These are phyloP conservation scores for Triticum turgidum DNA, from an alignment of 176 grass and related monocot genomes.

Conservation along the genomic window DNA sequence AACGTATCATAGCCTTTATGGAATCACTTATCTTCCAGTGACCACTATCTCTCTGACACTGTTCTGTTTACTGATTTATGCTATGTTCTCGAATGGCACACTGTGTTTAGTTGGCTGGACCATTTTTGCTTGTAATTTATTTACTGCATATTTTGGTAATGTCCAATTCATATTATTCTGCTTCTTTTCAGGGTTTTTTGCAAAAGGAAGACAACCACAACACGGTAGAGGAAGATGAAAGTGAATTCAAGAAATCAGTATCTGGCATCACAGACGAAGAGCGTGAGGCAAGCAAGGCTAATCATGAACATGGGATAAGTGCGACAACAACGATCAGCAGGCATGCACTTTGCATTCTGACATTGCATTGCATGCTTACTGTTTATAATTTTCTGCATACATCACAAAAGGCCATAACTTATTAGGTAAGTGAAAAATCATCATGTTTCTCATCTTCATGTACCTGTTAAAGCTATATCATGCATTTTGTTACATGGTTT, in stretches of 20 bases:
- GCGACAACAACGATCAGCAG: constrained; percentile 29
- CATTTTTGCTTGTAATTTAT: constrained; percentile 1
- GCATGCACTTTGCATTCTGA: constrained; percentile 54
- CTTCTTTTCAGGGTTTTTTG: constrained; percentile 15
- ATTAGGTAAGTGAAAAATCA: constrained; percentile 28
- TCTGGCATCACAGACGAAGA: constrained; percentile 22
- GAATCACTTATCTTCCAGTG: constrained; percentile 13
- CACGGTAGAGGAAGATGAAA: constrained; percentile 14
- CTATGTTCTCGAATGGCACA: background rate
- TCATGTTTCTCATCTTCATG: background rate
- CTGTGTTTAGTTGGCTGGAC: background rate
- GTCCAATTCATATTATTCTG: constrained; percentile 4
- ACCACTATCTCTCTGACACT: background rate
- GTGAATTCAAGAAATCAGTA: constrained; percentile 22
- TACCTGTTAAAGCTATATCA: background rate
- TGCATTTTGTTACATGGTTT: background rate
- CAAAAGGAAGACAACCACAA: constrained; percentile 20
- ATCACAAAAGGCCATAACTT: constrained; percentile 9
- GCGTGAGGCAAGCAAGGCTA: background rate
- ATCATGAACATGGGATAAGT: constrained; percentile 26
- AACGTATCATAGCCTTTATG: background rate
- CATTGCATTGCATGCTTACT: constrained; percentile 51
- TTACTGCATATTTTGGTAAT: constrained; percentile 1
- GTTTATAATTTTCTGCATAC: constrained; percentile 50
- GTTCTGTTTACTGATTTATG: background rate